Evolutionary conservation across 129 eudicot species (phyloP), one percentile per base, ranked within the genome.

Genomic region (Dittrichia graveolens): DNA sequence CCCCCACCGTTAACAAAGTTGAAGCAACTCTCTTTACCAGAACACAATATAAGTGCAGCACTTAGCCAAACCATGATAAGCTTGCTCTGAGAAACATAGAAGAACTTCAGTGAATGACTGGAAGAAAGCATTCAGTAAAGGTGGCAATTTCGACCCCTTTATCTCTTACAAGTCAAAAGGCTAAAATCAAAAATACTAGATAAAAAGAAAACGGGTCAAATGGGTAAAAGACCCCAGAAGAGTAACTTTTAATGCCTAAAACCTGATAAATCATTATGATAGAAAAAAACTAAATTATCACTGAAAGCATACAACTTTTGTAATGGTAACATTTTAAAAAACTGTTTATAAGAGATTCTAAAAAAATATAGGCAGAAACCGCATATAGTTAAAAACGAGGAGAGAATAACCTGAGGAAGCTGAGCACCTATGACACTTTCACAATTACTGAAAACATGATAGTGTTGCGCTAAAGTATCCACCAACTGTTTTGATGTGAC

Each of bases 1-100:
- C 99, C 91, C 49, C 97, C 94, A 70, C 78, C 76, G 71, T 84
- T 88, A 71, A 95, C 99, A 78, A 90, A 90, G 78, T 88, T 89
- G 82, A 84, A 95, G 87, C 97, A 95, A 79, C 97, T 84, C 82
- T 90, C 97, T 73, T 78, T 86, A 73, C 78, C 75, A 56, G 95
- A 83, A 77, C 97, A 95, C 75, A 95, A 74, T 39, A 90, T 31
- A 78, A 85, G 91, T 8, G 96, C 87, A 65, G 69, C 78, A 80
- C 88, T 86, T 74, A 86, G 75, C 93, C 93, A 95, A 52, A 84
- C 81, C 48, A 88, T 83, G 15, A 81, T 65, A 65, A 82, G 82
- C 69, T 88, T 81, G 63, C 75, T 78, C 97, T 94, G 91, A 64
- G 61, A 82, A 69, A 34, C 49, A 73, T 78, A 34, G 38, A 50